Evolutionary conservation across 2,329 filamentous ascomycete species (phyloP).

Genomic region (Fusarium compactum): DNA sequence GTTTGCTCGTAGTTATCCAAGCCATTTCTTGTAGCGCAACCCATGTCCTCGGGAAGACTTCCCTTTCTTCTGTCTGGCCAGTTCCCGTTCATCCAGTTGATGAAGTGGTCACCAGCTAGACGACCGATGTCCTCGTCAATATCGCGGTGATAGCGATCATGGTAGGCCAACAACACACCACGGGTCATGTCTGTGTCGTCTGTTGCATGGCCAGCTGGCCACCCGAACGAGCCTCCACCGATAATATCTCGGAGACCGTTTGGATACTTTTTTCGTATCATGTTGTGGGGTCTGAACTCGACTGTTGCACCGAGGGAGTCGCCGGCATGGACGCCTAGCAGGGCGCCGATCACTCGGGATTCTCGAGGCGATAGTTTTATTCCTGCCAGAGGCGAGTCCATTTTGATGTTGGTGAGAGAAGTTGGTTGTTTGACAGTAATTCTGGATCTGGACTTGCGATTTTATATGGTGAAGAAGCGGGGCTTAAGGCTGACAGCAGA

Average conservation of each 20-base stretch:
- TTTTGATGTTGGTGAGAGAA: neutral
- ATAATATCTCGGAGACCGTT: slow-evolving; percentile 56
- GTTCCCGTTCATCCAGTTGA: slow-evolving; percentile 57
- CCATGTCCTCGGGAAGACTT: slow-evolving; percentile 54
- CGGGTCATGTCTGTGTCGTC: slow-evolving; percentile 63
- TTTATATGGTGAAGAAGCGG: neutral
- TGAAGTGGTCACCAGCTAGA: slow-evolving; percentile 54
- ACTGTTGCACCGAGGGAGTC: slow-evolving; percentile 61
- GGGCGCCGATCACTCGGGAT: slow-evolving; percentile 56
- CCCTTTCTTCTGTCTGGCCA: slow-evolving; percentile 57
- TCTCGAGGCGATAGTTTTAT: slow-evolving; percentile 24
- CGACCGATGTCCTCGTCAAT: slow-evolving; percentile 48
- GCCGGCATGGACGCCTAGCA: slow-evolving; percentile 61
- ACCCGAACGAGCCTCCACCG: slow-evolving; percentile 59
- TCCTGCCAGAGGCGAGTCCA: slow-evolving; percentile 16
- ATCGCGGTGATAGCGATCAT: slow-evolving; percentile 29
- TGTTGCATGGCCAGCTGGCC: slow-evolving; percentile 59
- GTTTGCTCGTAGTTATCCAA: slow-evolving; percentile 48
- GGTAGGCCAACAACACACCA: slow-evolving; percentile 59
- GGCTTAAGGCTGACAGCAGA: neutral
- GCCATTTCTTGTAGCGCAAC: slow-evolving; percentile 54
- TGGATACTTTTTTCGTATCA: slow-evolving; percentile 52
- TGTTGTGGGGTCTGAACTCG: slow-evolving; percentile 56
- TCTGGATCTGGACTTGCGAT: no score
- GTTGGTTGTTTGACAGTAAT: neutral